Base-by-base conservation (phyloP, 345 rosid genomes). In the Angophora floribunda region DNA sequence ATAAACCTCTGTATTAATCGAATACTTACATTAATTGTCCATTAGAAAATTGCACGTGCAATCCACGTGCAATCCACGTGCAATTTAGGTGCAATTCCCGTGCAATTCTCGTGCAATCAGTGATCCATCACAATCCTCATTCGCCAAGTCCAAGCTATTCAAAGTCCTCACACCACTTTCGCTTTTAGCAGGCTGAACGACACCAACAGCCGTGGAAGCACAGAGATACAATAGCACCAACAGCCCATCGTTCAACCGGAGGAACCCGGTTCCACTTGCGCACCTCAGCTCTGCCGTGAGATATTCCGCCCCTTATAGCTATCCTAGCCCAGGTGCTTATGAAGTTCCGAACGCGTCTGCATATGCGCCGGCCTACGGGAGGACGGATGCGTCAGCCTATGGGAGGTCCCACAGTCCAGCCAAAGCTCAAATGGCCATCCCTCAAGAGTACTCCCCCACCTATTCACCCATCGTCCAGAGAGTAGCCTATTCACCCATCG, bases 221-320 rank as follows among this genome's bases (percentile, higher is more conserved):
- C 41, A 36, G 41, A 36, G 41, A 36, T 36, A 36, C 41, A 36
- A 36, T 4, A 36, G 41, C 41, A 36, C 41, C 41, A 36, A 36
- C 41, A 92, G 86, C 88, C 91, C 89, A 1, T 89, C 96, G 51
- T 90, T 90, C 41, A 52, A 84, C 36, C 92, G 89, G 30, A 87
- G 93, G 92, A 93, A 91, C 67, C 89, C 91, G 6, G 90, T 90
- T 30, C 91, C 93, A 4, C 88, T 91, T 1, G 44, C 90, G 22
- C 94, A 90, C 85, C 94, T 87, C 88, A 94, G 94, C 85, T 93
- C 95, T 26, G 92, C 89, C n/a, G 88, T 91, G 24, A 90, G 94
- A 92, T 92, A 89, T 89, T 89, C 95, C 15, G 85, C 61, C 36
- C 89, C 92, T 13, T 92, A 91, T 84, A 89, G 59, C 70, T 94